phyloP scores from a whole-genome alignment of 1,139 yeast genomes.

The Taphrina populina region DNA sequence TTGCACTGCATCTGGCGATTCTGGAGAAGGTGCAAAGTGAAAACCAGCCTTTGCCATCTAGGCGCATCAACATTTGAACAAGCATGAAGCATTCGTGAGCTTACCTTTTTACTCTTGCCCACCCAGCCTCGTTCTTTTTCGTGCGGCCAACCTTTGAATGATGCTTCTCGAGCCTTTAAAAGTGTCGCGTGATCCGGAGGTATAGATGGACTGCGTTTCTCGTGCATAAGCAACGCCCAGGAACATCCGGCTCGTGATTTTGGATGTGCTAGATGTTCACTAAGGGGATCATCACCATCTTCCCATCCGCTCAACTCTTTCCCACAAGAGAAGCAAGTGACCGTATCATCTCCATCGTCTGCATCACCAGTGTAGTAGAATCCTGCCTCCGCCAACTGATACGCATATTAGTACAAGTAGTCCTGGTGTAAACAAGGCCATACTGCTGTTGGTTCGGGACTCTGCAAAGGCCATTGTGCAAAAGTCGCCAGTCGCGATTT shows the following conservation, averaged over 20 bases:
- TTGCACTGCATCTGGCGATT: conserved; percentile 60
- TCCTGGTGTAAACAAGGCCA: not conserved
- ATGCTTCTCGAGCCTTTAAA: conserved; percentile 50
- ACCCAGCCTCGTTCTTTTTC: conserved; percentile 48
- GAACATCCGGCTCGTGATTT: conserved; percentile 38
- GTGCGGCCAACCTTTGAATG: conserved; percentile 61
- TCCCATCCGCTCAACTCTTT: conserved; percentile 48
- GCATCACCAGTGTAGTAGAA: conserved; percentile 55
- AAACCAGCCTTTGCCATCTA: conserved; percentile 67
- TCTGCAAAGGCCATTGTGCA: conserved; percentile 6
- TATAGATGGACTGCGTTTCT: conserved; percentile 26
- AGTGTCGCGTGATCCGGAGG: conserved; percentile 50
- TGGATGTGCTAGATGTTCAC: conserved; percentile 52
- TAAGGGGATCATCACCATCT: conserved; percentile 45
- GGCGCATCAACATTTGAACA: too few species aligned
- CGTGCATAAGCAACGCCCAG: conserved; percentile 26
- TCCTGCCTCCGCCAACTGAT: conserved; percentile 60
- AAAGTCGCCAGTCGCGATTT: conserved; percentile 11
- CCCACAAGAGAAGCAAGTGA: conserved; percentile 64
- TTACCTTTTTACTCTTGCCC: conserved; percentile 48
- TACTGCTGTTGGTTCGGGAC: conserved; percentile 2
- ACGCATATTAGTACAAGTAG: not conserved
- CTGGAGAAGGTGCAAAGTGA: conserved; percentile 63
- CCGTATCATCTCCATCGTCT: conserved; percentile 48
- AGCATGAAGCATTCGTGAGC: too few species aligned